These are phyloP conservation scores for Triticum turgidum DNA, from an alignment of 176 grass and related monocot genomes.

Conservation along the genomic window DNA sequence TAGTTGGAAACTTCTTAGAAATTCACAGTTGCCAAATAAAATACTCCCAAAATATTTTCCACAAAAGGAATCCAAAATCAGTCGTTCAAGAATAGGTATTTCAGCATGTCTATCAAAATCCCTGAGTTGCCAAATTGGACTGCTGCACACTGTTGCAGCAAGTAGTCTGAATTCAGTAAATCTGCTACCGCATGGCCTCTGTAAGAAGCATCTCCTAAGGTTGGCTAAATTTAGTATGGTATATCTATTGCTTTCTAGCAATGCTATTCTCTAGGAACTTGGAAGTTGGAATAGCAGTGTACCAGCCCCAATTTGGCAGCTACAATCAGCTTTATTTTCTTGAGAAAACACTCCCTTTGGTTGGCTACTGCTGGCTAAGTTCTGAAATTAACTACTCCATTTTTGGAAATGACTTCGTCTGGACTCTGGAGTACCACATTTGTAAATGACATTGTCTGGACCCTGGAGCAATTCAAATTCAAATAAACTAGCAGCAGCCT, in stretches of 20 bases:
- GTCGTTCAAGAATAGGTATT: not conserved
- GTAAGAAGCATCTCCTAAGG: not conserved
- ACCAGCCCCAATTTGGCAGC: not conserved
- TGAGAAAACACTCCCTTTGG: not conserved
- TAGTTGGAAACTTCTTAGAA: not conserved
- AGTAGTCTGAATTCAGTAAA: not conserved
- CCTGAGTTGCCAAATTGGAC: not conserved
- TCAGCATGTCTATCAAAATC: not conserved
- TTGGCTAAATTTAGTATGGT: not conserved
- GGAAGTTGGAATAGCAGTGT: not conserved
- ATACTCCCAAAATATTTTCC: not conserved
- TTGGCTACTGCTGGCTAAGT: not conserved
- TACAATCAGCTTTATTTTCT: not conserved
- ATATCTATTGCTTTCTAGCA: not conserved
- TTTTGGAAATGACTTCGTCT: not conserved
- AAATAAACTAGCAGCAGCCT: not conserved
- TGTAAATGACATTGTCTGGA: too few species aligned
- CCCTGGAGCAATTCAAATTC: not conserved
- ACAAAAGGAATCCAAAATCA: not conserved
- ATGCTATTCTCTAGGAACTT: not conserved
- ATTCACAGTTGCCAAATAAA: not conserved
- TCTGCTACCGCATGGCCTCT: not conserved
- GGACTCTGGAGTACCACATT: too few species aligned
- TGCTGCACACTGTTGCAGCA: not conserved
- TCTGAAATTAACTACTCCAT: not conserved